Percentiles rank a stretch among this genome's conserved stretches.
phyloP scores from a whole-genome alignment of 805 yeast genomes.

The Pichia nakasei region DNA sequence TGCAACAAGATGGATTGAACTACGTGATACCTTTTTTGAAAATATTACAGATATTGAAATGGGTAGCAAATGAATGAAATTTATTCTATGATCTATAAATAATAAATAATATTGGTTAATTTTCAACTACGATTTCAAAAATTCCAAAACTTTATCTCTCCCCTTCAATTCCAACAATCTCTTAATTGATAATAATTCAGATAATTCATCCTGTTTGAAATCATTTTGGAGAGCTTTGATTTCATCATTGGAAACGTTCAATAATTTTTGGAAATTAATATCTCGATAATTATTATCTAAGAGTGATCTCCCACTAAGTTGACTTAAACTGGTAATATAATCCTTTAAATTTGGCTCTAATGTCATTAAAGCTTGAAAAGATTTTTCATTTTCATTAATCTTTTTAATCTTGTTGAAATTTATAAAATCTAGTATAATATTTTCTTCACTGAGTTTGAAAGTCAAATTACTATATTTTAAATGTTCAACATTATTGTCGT shows the following conservation, averaged over 20 bases:
- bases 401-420: slow-evolving; percentile 38
- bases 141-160: slow-evolving; percentile 49
- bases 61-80: slow-evolving; percentile 20
- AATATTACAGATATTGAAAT: slow-evolving; percentile 59
- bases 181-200: slow-evolving; percentile 47
- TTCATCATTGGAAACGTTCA: slow-evolving; percentile 29
- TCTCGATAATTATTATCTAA: slow-evolving; percentile 23
- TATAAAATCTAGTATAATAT: slow-evolving; percentile 61
- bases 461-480: slow-evolving; percentile 29
- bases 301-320: slow-evolving; percentile 26
- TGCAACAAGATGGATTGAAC: slow-evolving; percentile 85
- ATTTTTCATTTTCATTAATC: slow-evolving; percentile 24
- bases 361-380: slow-evolving; percentile 22
- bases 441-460: slow-evolving; percentile 59
- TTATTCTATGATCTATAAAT: neutral
- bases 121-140: slow-evolving; percentile 30
- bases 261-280: slow-evolving; percentile 40
- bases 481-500: slow-evolving; percentile 4
- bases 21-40: slow-evolving; percentile 83
- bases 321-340: slow-evolving; percentile 24
- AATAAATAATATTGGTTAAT: neutral
- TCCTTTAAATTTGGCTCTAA: slow-evolving; percentile 21
- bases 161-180: slow-evolving; percentile 63
- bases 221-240: slow-evolving; percentile 14
- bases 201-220: slow-evolving; percentile 31